Evolutionary conservation across 768 basidiomycete species (phyloP).

Genomic region (Thelephora ganbajun): DNA sequence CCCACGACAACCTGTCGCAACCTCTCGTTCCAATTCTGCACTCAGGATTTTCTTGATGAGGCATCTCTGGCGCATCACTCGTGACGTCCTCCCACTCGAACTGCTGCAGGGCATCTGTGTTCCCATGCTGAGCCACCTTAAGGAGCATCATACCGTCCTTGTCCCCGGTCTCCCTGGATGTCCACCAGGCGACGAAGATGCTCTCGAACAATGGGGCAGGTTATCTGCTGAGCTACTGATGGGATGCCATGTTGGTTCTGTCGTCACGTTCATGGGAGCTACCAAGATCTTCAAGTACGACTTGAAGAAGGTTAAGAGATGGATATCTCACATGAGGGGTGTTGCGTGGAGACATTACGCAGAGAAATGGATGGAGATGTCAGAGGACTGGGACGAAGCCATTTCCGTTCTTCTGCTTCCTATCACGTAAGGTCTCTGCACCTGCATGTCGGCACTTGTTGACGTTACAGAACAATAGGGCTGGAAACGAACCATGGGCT

Average conservation of each 20-base stretch:
- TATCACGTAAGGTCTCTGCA: background rate
- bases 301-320: background rate
- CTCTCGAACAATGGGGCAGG: constrained; percentile 42
- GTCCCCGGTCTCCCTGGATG: constrained; percentile 18
- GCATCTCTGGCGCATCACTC: constrained; percentile 41
- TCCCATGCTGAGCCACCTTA: constrained; percentile 31
- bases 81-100: constrained; percentile 25
- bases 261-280: constrained; percentile 29
- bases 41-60: constrained; percentile 45
- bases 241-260: constrained; percentile 30
- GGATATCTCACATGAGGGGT: constrained; percentile 17
- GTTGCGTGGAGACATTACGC: constrained; percentile 45
- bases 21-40: constrained; percentile 22
- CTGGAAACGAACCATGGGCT: constrained; percentile 27
- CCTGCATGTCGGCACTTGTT: background rate
- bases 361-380: constrained; percentile 37
- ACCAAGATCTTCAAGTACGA: background rate
- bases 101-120: constrained; percentile 22
- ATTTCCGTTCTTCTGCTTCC: constrained; percentile 3
- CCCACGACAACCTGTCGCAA: background rate
- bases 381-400: constrained; percentile 38
- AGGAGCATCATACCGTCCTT: constrained; percentile 32
- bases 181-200: constrained; percentile 26
- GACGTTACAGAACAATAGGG: constrained; percentile 20
- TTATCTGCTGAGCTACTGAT: constrained; percentile 43